phyloP scores from a whole-genome alignment of 306 rosid genomes.

The Fagus crenata region DNA sequence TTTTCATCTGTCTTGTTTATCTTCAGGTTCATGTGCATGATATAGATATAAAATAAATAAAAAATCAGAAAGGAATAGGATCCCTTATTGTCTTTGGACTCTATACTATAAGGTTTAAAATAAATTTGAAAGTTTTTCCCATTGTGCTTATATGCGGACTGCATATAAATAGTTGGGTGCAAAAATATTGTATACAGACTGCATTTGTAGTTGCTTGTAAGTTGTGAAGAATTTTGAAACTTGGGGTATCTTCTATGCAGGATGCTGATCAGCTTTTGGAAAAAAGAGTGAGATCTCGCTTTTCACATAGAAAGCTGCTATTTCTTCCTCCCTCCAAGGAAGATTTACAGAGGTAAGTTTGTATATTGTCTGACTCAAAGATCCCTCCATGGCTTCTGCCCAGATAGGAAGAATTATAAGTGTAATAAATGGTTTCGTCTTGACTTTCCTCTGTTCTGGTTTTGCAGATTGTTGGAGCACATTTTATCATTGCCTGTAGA shows the following conservation, averaged over 20 bases:
- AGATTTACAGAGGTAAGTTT: conserved; percentile 55
- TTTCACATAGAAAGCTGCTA: conserved; percentile 85
- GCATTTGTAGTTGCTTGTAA: conserved; percentile 2
- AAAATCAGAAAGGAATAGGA: background rate
- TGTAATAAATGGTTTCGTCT: conserved; percentile 7
- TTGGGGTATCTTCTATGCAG: conserved; percentile 43
- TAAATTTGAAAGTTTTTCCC: background rate
- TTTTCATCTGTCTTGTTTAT: conserved; percentile 23
- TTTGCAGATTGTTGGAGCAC: conserved; percentile 68
- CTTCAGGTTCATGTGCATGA: conserved; percentile 15
- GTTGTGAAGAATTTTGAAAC: conserved; percentile 21
- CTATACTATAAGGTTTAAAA: background rate
- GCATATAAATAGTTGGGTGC: background rate
- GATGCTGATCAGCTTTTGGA: conserved; percentile 95
- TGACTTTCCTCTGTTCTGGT: conserved; percentile 30
- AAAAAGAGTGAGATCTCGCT: conserved; percentile 93
- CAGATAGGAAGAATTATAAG: conserved; percentile 9
- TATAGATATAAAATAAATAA: background rate
- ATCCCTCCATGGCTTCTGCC: conserved; percentile 4
- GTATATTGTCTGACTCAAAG: conserved; percentile 21
- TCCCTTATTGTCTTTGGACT: background rate
- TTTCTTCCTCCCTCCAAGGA: conserved; percentile 77
- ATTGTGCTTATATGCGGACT: background rate
- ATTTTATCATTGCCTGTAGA: conserved; percentile 67
- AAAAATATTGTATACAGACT: background rate